Percentiles rank a stretch among this genome's conserved stretches.
These are phyloP conservation scores for Solanum rostratum DNA, from an alignment of 257 asterid species.

Conservation along the genomic window DNA sequence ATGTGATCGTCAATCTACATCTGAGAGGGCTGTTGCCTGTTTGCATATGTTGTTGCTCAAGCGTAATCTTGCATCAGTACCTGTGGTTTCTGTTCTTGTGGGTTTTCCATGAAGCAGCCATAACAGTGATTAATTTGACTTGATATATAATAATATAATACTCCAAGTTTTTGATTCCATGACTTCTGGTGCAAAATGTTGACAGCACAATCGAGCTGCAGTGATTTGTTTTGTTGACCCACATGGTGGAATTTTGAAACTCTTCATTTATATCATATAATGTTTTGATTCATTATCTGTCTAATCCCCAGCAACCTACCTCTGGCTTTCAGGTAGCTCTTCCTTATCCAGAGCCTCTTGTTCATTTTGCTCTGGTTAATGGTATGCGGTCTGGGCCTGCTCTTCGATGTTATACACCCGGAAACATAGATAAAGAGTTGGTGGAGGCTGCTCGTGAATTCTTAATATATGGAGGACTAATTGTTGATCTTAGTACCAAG, in stretches of 20 bases:
- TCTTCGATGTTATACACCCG: conserved; percentile 78
- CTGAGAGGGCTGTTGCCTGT: background rate
- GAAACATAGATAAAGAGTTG: conserved; percentile 65
- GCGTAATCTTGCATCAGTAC: background rate
- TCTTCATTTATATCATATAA: background rate
- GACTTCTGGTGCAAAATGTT: background rate
- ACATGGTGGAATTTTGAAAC: background rate
- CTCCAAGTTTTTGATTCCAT: background rate
- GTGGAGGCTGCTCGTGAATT: conserved; percentile 53
- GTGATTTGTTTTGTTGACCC: background rate
- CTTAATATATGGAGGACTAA: conserved; percentile 49
- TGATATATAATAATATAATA: background rate
- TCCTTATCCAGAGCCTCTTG: conserved; percentile 73
- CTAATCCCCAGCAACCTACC: background rate
- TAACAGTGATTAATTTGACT: background rate
- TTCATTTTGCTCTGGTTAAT: conserved; percentile 60
- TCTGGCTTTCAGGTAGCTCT: conserved; percentile 44
- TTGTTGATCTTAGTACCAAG: conserved; percentile 41
- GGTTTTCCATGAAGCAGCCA: background rate
- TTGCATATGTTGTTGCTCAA: background rate
- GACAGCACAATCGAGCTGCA: background rate
- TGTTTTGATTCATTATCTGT: background rate
- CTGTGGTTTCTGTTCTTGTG: background rate
- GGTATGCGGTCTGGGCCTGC: conserved; percentile 84
- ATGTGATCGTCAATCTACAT: background rate